Percentiles rank a stretch among this genome's conserved stretches.
Conservation (phyloP, 2,329 filamentous ascomycete species). For the Periglandula ipomoeae region DNA sequence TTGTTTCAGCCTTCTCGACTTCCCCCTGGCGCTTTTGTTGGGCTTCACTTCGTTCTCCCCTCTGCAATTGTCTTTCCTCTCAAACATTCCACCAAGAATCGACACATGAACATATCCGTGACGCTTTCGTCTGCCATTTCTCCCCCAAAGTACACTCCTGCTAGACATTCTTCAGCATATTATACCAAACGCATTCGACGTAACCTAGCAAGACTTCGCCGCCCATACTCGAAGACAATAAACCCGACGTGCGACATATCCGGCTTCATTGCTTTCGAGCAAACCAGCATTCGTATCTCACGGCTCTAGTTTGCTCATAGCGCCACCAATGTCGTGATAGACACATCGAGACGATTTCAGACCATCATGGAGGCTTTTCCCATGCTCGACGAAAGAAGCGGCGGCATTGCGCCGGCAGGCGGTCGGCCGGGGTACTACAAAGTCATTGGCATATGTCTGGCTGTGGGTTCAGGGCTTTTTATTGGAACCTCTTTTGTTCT, state of each 20-base stretch:
- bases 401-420: not conserved
- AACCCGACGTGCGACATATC: not conserved
- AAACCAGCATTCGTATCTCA: not conserved
- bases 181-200: not conserved
- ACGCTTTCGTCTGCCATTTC: too few species aligned
- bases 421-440: conserved; percentile 51
- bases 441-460: conserved; percentile 74
- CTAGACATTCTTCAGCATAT: too few species aligned
- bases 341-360: not conserved
- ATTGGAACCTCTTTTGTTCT: conserved; percentile 93
- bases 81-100: not conserved
- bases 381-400: not conserved
- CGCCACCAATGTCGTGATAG: not conserved
- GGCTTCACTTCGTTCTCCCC: not conserved
- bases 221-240: not conserved
- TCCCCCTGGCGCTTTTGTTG: not conserved
- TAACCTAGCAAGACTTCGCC: not conserved
- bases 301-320: not conserved
- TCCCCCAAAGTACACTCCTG: not conserved
- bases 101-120: not conserved
- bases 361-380: not conserved
- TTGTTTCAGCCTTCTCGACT: not conserved
- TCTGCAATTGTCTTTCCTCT: not conserved
- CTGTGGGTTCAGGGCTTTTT: conserved; percentile 79
- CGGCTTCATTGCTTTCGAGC: not conserved